Evolutionary conservation across 352 stramenopile species (phyloP).

Genomic region (Phytophthora sansomeana): DNA sequence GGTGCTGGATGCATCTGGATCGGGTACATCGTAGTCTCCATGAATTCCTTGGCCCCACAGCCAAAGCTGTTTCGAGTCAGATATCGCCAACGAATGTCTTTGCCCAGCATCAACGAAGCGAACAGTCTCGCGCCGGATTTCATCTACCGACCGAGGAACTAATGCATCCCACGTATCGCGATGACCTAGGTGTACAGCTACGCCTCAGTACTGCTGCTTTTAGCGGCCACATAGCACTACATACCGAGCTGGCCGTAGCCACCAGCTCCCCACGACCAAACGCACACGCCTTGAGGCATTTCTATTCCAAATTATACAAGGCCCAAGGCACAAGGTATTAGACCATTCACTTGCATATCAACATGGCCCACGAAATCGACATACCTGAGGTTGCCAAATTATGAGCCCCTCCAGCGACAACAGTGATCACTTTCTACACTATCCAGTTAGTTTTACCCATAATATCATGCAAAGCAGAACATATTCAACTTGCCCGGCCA

Average conservation of each 20-base stretch:
- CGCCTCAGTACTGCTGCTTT: neutral
- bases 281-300: conserved; percentile 61
- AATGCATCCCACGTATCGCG: conserved; percentile 73
- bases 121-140: conserved; percentile 69
- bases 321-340: neutral
- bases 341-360: neutral
- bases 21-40: conserved; percentile 49
- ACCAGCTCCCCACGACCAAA: conserved; percentile 78
- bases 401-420: conserved; percentile 64
- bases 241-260: conserved; percentile 74
- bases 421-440: conserved; percentile 74
- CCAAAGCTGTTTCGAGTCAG: conserved; percentile 68
- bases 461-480: neutral
- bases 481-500: conserved; percentile 45
- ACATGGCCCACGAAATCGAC: neutral
- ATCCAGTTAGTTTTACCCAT: neutral
- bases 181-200: conserved; percentile 49
- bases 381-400: conserved; percentile 75
- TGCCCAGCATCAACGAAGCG: conserved; percentile 70
- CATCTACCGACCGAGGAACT: conserved; percentile 69
- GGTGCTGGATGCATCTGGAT: conserved; percentile 51
- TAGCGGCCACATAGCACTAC: neutral
- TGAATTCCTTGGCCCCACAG: conserved; percentile 79
- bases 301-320: conserved; percentile 33
- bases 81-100: conserved; percentile 77